Evolutionary conservation across 177 flowering plant genomes (phyloP), one percentile per base, ranked within the genome.

Genomic region (Vitis hybrid): DNA sequence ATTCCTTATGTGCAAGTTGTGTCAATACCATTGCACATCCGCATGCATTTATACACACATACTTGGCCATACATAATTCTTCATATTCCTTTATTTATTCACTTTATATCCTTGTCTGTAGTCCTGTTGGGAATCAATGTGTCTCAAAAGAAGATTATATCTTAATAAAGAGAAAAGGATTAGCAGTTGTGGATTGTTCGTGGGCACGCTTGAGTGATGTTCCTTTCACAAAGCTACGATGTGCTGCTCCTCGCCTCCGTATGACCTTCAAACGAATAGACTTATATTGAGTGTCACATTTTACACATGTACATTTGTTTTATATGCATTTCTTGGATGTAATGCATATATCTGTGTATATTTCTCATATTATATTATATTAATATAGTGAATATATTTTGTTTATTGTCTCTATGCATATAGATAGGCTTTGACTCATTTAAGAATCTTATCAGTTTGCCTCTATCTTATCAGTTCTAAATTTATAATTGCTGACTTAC

Each of bases 181-280:
- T 95, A 75, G 98, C 97, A 67, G 99, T 95, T 52, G 97, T 95
- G 67, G 99, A 95, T 82, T 95, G 99, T 74, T 95, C 99, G 59
- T 95, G 99, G 99, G 97, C 97, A 35, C 94, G 98, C 54, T 81
- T 95, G 83, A 76, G 69, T 74, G 99, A 95, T 78, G 99, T 95
- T 59, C 99, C 98, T 69, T 95, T 95, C 76, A 82, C 83, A 72
- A 95, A 93, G 82, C 89, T 95, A 63, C 93, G 95, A 0, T 93
- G 98, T 80, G 57, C 87, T 72, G 91, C 94, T 77, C 97, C 97
- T 79, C 97, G 99, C 64, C 90, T 95, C 46, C 83, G 98, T 94
- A 89, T 77, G 92, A 35, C 48, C 67, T 70, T 64, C 61, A 27
- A 51, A 64, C 57, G n/a, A 49, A 6, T 54, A 4, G 2, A 32